These are phyloP conservation scores for Metroxylon sagu DNA, from an alignment of 176 grass and related monocot species.

Conservation along the genomic window DNA sequence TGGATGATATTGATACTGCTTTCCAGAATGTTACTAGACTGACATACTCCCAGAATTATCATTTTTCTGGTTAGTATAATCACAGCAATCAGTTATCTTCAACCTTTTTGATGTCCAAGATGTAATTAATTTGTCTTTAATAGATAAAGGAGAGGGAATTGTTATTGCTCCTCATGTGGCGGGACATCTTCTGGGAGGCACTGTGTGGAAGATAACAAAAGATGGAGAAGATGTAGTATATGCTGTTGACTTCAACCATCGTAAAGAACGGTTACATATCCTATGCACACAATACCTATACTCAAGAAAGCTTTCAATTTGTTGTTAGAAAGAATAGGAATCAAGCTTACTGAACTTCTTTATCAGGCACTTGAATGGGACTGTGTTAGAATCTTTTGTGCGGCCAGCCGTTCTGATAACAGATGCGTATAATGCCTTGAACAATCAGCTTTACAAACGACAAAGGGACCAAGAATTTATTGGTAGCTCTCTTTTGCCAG, in stretches of 20 bases:
- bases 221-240: constrained; percentile 91
- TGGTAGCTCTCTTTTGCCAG: constrained; percentile 30
- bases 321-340: constrained; percentile 5
- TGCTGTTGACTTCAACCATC: constrained; percentile 93
- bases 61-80: constrained; percentile 69
- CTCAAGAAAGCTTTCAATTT: background rate
- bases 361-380: constrained; percentile 90
- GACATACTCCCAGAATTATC: constrained; percentile 81
- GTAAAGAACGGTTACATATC: constrained; percentile 55
- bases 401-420: constrained; percentile 97
- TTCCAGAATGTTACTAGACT: constrained; percentile 80
- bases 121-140: constrained; percentile 7
- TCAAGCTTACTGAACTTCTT: constrained; percentile 16
- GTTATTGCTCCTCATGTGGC: constrained; percentile 88
- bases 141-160: constrained; percentile 97
- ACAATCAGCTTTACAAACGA: constrained; percentile 84
- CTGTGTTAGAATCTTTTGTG: constrained; percentile 71
- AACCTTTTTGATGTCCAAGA: background rate
- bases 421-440: constrained; percentile 87
- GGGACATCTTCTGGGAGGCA: constrained; percentile 90
- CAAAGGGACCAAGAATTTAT: constrained; percentile 88
- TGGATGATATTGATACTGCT: constrained; percentile 81
- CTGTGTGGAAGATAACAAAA: constrained; percentile 97
- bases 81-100: constrained; percentile 13
- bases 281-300: background rate